Conservation (phyloP, 257 asterid species). For the Scutellaria baicalensis region DNA sequence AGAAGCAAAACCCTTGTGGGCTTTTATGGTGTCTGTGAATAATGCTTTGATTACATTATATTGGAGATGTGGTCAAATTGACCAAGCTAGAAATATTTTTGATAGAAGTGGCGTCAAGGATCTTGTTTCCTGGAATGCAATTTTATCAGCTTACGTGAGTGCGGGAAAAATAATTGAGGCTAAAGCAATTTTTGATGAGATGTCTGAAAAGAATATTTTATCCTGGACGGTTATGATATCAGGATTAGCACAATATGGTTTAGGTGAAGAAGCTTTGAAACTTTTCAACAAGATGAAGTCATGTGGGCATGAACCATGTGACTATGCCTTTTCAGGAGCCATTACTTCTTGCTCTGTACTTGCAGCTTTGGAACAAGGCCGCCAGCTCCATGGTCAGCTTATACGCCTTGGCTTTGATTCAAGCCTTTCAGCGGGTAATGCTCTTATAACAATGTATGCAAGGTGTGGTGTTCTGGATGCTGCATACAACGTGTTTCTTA, state of each 20-base stretch:
- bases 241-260: constrained; percentile 57
- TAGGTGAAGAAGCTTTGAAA: constrained; percentile 58
- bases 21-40: constrained; percentile 42
- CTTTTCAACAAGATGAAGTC: constrained; percentile 55
- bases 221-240: constrained; percentile 69
- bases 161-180: constrained; percentile 43
- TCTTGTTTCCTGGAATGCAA: constrained; percentile 62
- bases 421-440: constrained; percentile 72
- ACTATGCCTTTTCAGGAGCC: constrained; percentile 68
- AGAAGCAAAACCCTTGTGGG: constrained; percentile 27
- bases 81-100: constrained; percentile 45
- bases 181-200: constrained; percentile 37
- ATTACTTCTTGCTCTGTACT: constrained; percentile 64
- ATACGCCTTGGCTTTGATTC: constrained; percentile 50
- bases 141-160: constrained; percentile 55
- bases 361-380: constrained; percentile 61
- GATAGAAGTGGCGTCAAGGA: constrained; percentile 40
- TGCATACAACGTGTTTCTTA: constrained; percentile 34
- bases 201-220: constrained; percentile 36
- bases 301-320: constrained; percentile 51
- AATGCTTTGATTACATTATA: constrained; percentile 59
- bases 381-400: constrained; percentile 67
- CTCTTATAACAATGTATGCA: constrained; percentile 61
- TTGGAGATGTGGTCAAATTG: constrained; percentile 51
- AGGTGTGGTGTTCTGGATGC: constrained; percentile 61